Evolutionary conservation across 2,329 filamentous ascomycete genomes (phyloP).

Genomic region (Sphaerulina musiva): DNA sequence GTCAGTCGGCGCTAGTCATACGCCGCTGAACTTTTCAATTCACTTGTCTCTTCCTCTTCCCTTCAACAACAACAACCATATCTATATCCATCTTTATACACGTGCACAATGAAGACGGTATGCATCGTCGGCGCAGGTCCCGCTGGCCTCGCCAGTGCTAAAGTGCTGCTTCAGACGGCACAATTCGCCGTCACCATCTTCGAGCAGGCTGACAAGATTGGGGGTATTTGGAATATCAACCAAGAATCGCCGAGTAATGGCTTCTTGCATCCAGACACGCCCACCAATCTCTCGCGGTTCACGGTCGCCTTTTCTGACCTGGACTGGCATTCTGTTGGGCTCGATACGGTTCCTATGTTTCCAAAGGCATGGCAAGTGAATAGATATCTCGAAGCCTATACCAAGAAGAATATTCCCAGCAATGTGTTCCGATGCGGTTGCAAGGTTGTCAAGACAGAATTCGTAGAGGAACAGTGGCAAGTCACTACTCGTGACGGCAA

Average conservation of each 20-base stretch:
- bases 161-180: constrained; percentile 58
- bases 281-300: constrained; percentile 69
- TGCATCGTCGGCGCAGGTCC: background rate
- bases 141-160: constrained; percentile 44
- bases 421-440: constrained; percentile 44
- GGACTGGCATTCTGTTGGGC: constrained; percentile 55
- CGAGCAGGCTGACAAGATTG: constrained; percentile 59
- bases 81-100: background rate
- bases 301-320: constrained; percentile 60
- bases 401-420: constrained; percentile 49
- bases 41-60: no score
- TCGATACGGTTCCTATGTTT: constrained; percentile 52
- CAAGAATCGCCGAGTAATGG: constrained; percentile 38
- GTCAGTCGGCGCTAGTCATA: no score
- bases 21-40: no score
- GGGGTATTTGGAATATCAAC: constrained; percentile 66
- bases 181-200: constrained; percentile 64
- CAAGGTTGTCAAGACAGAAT: constrained; percentile 20
- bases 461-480: constrained; percentile 16
- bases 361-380: constrained; percentile 73
- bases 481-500: constrained; percentile 17
- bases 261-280: constrained; percentile 54
- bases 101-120: background rate
- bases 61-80: no score
- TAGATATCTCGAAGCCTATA: constrained; percentile 62